Evolutionary conservation across 1,284 basidiomycete genomes (phyloP), one percentile per base, ranked within the genome.

Genomic region (Pascua sp.): DNA sequence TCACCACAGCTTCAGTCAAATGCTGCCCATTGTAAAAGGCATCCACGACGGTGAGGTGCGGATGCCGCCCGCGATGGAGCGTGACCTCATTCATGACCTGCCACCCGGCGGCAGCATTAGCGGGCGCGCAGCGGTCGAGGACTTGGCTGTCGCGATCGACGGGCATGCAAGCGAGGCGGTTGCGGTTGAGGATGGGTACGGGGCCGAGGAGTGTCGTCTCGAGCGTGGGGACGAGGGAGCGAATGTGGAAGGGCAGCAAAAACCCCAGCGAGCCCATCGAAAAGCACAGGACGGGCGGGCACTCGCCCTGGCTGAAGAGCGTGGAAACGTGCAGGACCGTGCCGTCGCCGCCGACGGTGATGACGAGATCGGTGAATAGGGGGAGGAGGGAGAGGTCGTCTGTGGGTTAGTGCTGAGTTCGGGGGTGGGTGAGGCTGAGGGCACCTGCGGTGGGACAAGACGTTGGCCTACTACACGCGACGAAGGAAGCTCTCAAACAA

Each of bases 81-180:
- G 91, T 86, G 54, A 98, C 86, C 77, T 98, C 95, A 71, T 98
- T 98, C 91, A 98, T 95, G 40, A 96, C 91, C 76, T 97, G 93
- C 85, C 90, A 91, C 62, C 89, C 92, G 4, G 24, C 24, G 24
- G 24, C 24, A 7, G 24, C 24, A 85, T 67, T 59, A 12, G 64
- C 64, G 17, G 49, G 55, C 1, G 63, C 60, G 49, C 66, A 72
- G 7, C 66, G 57, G 42, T 68, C 80, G 53, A 88, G 84, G 49
- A 83, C 80, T 32, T 77, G 76, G 0, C 85, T 82, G 17, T 86
- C 80, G 17, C 81, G 77, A 65, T 87, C 82, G 51, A 86, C 84
- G 65, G 92, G 89, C 24, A 82, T 85, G 68, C 89, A 92, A 5
- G 88, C 86, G 24, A 95, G 77, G 7, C 91, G 83, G 90, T 94